Conservation (phyloP, 257 asterid species). For the Scutellaria barbata region DNA sequence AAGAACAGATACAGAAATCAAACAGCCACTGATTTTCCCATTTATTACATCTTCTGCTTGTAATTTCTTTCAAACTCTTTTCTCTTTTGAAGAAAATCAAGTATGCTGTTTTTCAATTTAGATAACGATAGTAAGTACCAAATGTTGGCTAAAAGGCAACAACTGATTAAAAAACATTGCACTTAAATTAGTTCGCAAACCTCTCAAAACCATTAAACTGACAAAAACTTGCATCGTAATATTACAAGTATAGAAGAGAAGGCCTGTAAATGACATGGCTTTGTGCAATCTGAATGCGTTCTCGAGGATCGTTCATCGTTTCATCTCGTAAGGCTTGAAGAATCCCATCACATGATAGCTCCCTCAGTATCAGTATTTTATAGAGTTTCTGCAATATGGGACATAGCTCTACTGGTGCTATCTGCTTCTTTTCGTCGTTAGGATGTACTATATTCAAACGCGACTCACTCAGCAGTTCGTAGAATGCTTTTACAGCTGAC, state of each 20-base stretch:
- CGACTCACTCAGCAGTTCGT: constrained; percentile 83
- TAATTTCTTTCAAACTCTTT: too few relatives aligned
- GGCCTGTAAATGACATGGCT: constrained; percentile 79
- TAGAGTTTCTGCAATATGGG: constrained; percentile 83
- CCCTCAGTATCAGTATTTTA: constrained; percentile 78
- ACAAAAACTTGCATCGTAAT: neutral
- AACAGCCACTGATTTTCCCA: too few relatives aligned
- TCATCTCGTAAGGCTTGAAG: constrained; percentile 89
- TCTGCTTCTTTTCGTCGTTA: constrained; percentile 57
- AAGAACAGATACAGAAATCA: too few relatives aligned
- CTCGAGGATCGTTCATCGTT: constrained; percentile 90
- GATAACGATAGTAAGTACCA: too few relatives aligned
- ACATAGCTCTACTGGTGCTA: constrained; percentile 86
- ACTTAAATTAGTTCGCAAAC: neutral
- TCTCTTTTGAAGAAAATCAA: too few relatives aligned
- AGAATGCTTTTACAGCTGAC: constrained; percentile 93
- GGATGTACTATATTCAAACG: constrained; percentile 66
- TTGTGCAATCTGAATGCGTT: constrained; percentile 85
- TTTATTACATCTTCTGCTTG: too few relatives aligned
- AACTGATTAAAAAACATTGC: neutral
- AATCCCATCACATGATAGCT: constrained; percentile 61
- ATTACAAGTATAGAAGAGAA: constrained; percentile 80
- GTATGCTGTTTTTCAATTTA: too few relatives aligned
- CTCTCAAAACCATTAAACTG: neutral
- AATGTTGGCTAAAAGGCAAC: too few relatives aligned